Percentiles rank a stretch among this genome's conserved stretches.
Evolutionary conservation across 257 asterid genomes (phyloP).

Genomic region (Solanum rostratum): DNA sequence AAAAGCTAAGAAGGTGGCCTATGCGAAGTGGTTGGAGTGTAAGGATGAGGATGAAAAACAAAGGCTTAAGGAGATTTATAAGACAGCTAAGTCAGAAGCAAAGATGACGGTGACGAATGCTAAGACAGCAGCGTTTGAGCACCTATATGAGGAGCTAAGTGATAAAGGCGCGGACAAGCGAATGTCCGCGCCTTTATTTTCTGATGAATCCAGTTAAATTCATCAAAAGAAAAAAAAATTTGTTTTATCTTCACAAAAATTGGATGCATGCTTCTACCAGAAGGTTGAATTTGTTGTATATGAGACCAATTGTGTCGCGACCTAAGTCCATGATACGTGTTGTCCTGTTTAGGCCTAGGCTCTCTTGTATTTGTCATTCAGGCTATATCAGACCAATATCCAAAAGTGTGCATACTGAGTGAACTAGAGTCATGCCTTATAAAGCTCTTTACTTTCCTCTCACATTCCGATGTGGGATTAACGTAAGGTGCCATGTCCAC

Average conservation of each 20-base stretch:
- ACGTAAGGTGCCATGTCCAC: background rate
- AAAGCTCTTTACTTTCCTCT: background rate
- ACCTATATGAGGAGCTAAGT: no score
- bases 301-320: background rate
- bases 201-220: background rate
- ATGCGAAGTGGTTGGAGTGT: no score
- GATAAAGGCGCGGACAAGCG: no score
- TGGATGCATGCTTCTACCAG: background rate
- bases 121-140: no score
- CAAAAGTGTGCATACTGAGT: background rate
- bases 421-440: background rate
- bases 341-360: background rate
- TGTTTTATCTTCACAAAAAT: background rate
- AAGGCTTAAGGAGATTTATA: no score
- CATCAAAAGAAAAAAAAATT: no score
- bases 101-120: no score
- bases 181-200: no score
- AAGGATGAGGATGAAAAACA: no score
- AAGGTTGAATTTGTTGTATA: background rate
- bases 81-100: no score
- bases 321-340: background rate
- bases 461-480: background rate
- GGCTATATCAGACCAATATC: background rate
- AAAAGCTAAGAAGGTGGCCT: no score
- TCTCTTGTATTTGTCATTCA: background rate